Conservation (phyloP, 2,329 filamentous ascomycete species). For the Alternaria postmessia region DNA sequence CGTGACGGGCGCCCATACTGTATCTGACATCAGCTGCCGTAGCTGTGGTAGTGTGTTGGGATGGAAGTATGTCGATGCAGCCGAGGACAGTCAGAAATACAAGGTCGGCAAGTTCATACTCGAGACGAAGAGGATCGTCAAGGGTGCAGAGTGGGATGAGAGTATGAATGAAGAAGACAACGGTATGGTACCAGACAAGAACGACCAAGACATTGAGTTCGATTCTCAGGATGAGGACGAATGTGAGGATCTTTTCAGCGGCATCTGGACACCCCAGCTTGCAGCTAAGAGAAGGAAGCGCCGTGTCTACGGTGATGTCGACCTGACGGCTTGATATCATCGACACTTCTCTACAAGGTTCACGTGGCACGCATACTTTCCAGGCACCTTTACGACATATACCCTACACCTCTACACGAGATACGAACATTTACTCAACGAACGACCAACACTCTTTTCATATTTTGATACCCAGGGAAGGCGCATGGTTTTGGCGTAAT, state of each 20-base stretch:
- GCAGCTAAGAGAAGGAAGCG: slow-evolving; percentile 54
- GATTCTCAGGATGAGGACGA: slow-evolving; percentile 73
- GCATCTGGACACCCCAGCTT: slow-evolving; percentile 66
- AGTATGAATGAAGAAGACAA: slow-evolving; percentile 36
- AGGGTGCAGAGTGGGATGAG: slow-evolving; percentile 62
- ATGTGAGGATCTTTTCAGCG: slow-evolving; percentile 70
- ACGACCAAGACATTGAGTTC: slow-evolving; percentile 61
- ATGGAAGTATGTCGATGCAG: slow-evolving; percentile 71
- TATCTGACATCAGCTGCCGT: slow-evolving; percentile 66
- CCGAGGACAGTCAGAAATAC: slow-evolving; percentile 68
- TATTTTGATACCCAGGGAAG: not conserved
- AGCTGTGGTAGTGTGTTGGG: slow-evolving; percentile 66
- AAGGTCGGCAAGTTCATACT: slow-evolving; percentile 74
- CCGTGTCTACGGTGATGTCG: slow-evolving; percentile 3
- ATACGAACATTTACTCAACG: not conserved
- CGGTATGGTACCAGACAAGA: not conserved
- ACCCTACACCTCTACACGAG: not conserved
- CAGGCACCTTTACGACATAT: not conserved
- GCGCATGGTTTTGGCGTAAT: not conserved
- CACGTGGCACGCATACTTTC: not conserved
- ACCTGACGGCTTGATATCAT: not conserved
- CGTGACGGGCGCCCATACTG: slow-evolving; percentile 69
- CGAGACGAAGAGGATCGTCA: slow-evolving; percentile 65
- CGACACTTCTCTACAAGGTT: not conserved
- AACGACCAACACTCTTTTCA: not conserved